Evolutionary conservation across 768 basidiomycete genomes (phyloP), one percentile per base, ranked within the genome.

Genomic region (Suillus subaureus): DNA sequence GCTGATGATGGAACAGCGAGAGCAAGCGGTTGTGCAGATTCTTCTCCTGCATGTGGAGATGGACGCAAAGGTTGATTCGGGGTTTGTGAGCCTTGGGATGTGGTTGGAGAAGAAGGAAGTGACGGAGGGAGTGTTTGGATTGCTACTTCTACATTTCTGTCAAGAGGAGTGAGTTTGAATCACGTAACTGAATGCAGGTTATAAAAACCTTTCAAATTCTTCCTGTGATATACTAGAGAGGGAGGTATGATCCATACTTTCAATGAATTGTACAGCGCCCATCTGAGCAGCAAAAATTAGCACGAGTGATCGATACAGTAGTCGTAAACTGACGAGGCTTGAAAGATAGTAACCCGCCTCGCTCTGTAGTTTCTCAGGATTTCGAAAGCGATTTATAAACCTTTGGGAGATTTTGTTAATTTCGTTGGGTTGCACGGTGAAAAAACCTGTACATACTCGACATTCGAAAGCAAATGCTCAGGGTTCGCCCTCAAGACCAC

Each of bases 311-410:
- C 9, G 5, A 37, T 8, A 9, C 28, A 4, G 31, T 0, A 67
- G 31, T 40, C 0, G 40, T 51, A 16, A 42, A 77, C 90, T 70
- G 70, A 96, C 96, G 62, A 99, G 83, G 79, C 94, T 97, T 0
- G 96, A 97, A 7, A 99, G 82, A 77, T 99, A 99, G 76, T 99
- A 99, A 0, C 96, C 97, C 5, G 95, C 91, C 78, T 99, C 97
- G 63, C 96, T 95, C 70, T 95, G 92, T 43, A 99, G 79, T 75
- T 95, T 97, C 4, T 82, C 81, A 0, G 96, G 92, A 73, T 93
- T 95, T 47, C 97, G 84, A 74, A 99, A 99, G 13, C 97, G 90
- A 69, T 90, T 95, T 72, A 99, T 97, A 77, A 98, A 99, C 74
- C 95, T 97, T 69, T 21, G 45, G 35, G 6, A 8, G 7, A 0